A percentile compares a stretch with the other conserved stretches of the same genome.
Conservation (phyloP, 331 rosid species). For the Malus hybrid region DNA sequence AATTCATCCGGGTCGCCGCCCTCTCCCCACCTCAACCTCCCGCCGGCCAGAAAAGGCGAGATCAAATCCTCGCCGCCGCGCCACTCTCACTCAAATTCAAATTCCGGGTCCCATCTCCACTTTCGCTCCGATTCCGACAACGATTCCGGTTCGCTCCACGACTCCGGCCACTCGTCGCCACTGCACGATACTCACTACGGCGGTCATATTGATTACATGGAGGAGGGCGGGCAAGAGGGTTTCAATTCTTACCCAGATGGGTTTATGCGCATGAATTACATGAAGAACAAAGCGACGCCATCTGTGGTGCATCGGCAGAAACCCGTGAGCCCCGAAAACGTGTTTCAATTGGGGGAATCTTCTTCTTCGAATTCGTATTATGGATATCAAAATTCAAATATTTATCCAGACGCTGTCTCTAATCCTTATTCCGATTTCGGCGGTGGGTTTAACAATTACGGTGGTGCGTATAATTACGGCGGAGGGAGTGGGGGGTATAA, state of each 20-base stretch:
- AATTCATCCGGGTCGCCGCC: conserved; percentile 24
- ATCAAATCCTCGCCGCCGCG: conserved; percentile 13
- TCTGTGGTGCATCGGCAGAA: conserved; percentile 59
- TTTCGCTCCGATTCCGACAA: conserved; percentile 50
- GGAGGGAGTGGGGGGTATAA: conserved; percentile 5
- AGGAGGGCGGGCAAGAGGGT: conserved; percentile 20
- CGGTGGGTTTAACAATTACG: conserved; percentile 3
- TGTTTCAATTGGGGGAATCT: conserved; percentile 53
- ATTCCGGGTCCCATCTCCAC: conserved; percentile 30
- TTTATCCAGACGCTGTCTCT: conserved; percentile 14
- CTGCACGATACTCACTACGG: conserved; percentile 21
- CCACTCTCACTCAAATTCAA: conserved; percentile 22
- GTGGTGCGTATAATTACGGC: neutral
- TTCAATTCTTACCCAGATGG: conserved; percentile 27
- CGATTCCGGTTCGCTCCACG: conserved; percentile 35
- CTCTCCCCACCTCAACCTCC: conserved; percentile 40
- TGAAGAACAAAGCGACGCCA: conserved; percentile 55
- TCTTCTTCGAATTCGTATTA: conserved; percentile 33
- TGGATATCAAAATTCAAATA: conserved; percentile 10
- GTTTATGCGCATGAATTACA: conserved; percentile 49
- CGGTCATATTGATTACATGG: conserved; percentile 22
- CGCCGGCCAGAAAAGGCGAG: conserved; percentile 36
- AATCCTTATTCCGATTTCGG: neutral
- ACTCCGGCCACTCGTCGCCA: conserved; percentile 53
- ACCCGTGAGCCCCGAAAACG: conserved; percentile 36